Percentiles rank a stretch among this genome's conserved stretches.
phyloP scores from a whole-genome alignment of 228 moss, liverwort and hornwort genomes.

The Sphagnum fallax region DNA sequence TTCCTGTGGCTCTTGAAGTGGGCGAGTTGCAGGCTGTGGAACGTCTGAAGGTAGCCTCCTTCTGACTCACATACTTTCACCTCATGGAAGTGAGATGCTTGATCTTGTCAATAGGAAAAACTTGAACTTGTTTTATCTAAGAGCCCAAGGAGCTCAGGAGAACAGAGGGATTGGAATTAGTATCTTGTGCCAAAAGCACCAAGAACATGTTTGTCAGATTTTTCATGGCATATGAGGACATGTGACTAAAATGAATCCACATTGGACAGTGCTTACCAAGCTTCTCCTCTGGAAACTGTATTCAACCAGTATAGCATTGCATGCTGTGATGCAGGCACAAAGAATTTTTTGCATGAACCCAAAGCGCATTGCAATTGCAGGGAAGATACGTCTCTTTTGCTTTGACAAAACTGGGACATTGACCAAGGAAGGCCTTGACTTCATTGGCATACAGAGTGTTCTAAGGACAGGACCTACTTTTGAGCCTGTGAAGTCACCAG shows the following conservation, averaged over 20 bases:
- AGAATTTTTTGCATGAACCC: slow-evolving; percentile 73
- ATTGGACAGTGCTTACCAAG: too few species aligned
- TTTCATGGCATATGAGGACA: too few species aligned
- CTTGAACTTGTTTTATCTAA: too few species aligned
- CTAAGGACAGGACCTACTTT: slow-evolving; percentile 31
- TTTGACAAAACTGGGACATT: slow-evolving; percentile 89
- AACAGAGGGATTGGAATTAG: too few species aligned
- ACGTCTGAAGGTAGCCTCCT: slow-evolving; percentile 54
- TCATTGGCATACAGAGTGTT: slow-evolving; percentile 60
- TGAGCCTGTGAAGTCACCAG: slow-evolving; percentile 31
- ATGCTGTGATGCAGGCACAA: slow-evolving; percentile 26
- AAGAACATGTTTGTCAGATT: too few species aligned
- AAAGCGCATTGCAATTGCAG: slow-evolving; percentile 84
- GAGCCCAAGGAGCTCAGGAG: too few species aligned
- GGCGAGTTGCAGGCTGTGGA: slow-evolving; percentile 79
- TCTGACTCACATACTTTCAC: background rate
- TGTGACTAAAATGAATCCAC: too few species aligned
- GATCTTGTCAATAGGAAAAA: too few species aligned
- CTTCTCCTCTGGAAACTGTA: too few species aligned
- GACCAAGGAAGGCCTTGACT: slow-evolving; percentile 73
- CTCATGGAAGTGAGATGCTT: too few species aligned
- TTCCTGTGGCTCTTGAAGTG: slow-evolving; percentile 84
- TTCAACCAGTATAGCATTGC: background rate
- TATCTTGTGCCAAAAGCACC: too few species aligned
- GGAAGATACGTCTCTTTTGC: slow-evolving; percentile 68